Evolutionary conservation across 78 protist genomes (phyloP).

Genomic region (Blattamonas nauphoetae): DNA sequence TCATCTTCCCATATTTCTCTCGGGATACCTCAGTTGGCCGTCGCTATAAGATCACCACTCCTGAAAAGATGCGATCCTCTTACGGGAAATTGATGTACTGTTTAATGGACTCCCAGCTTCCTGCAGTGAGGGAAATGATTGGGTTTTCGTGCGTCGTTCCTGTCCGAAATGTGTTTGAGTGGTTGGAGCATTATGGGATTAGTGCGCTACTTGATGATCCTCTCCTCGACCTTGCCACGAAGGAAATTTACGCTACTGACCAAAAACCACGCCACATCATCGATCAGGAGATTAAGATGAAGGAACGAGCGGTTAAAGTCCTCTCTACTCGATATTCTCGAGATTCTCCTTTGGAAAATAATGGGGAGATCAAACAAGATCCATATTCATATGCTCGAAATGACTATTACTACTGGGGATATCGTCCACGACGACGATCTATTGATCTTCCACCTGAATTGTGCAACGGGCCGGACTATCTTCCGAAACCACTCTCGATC

Average conservation of each 20-base stretch:
- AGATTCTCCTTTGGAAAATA: not conserved
- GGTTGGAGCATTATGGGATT: slow-evolving; percentile 23
- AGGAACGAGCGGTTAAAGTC: slow-evolving; percentile 56
- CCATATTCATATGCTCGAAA: no score
- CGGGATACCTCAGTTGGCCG: no score
- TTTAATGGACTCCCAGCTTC: not conserved
- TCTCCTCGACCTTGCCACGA: slow-evolving; percentile 46
- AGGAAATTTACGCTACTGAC: slow-evolving; percentile 36
- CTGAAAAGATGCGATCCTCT: slow-evolving; percentile 27
- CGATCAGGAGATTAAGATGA: slow-evolving; percentile 40
- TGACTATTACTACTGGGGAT: no score
- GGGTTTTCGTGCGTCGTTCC: no score
- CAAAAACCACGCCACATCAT: slow-evolving; percentile 25
- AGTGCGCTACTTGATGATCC: slow-evolving; percentile 44
- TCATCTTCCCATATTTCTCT: not conserved
- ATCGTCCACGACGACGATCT: no score
- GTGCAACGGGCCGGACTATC: no score
- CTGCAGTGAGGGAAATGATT: no score
- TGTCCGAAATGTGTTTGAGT: no score
- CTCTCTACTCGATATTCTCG: slow-evolving; percentile 37
- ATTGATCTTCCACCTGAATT: no score
- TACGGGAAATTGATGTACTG: slow-evolving; percentile 35
- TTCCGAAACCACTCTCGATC: not conserved
- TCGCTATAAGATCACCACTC: slow-evolving; percentile 35
- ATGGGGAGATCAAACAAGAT: not conserved